Evolutionary conservation across 1,284 basidiomycete genomes (phyloP).

Genomic region (Moesziomyces parantarcticus): DNA sequence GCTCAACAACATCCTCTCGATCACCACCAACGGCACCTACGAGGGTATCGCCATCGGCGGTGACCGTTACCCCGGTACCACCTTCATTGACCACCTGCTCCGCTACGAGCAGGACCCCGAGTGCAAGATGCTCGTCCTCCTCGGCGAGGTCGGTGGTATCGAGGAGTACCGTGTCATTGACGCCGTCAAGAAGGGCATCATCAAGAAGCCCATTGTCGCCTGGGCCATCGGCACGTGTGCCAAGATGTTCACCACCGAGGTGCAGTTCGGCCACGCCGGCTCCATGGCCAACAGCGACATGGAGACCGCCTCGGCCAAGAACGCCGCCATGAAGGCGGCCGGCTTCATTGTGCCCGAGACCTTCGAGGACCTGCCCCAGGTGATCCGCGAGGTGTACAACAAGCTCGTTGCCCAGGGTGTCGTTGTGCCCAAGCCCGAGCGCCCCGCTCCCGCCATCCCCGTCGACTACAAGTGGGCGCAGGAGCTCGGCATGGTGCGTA

Average conservation of each 20-base stretch:
- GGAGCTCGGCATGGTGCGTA: constrained; percentile 97
- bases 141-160: constrained; percentile 98
- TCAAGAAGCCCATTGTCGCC: constrained; percentile 98
- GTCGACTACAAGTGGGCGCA: constrained; percentile 99
- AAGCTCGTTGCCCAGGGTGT: constrained; percentile 79
- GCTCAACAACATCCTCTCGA: constrained; percentile 98
- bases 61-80: constrained; percentile 97
- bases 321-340: constrained; percentile 90
- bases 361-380: constrained; percentile 92
- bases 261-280: constrained; percentile 98
- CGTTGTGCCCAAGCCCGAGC: constrained; percentile 81
- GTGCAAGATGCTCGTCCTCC: constrained; percentile 98
- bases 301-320: constrained; percentile 98
- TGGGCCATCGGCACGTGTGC: constrained; percentile 99
- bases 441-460: constrained; percentile 92
- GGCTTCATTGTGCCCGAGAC: constrained; percentile 98
- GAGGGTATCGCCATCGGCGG: constrained; percentile 99
- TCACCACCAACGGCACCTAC: constrained; percentile 97
- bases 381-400: constrained; percentile 86
- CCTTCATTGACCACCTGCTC: constrained; percentile 98
- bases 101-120: constrained; percentile 96
- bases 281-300: constrained; percentile 97
- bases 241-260: constrained; percentile 99
- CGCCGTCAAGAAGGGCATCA: constrained; percentile 90
- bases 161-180: constrained; percentile 99